Base-by-base conservation (phyloP, 768 basidiomycete species). In the Auricularia cornea region DNA sequence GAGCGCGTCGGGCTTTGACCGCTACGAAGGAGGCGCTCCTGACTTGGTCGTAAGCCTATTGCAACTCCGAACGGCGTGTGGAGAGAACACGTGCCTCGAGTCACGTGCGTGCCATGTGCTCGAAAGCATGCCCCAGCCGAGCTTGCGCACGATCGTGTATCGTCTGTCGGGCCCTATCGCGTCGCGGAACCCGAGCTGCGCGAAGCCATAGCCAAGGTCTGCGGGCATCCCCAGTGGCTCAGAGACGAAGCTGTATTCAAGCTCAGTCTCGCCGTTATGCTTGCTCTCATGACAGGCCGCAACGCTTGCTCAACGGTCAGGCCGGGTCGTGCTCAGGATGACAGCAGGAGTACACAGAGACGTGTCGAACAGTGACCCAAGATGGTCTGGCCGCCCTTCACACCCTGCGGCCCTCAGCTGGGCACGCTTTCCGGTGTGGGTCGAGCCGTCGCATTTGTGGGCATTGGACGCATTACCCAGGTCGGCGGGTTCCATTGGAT, bases 91-190 rank as follows among this genome's bases (percentile, higher is more conserved):
- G 23, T 32, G 65, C 66, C n/a, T 35, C 31, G 30, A 26, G 33
- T 67, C 65, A 26, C 35, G 31, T 10, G 62, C 66, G 11, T 65
- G n/a, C 66, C 66, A 67, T 35, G 51, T 61, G n/a, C 65, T 67
- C 12, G 65, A 60, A 26, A 52, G 31, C 64, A 63, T 63, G 14
- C 66, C 66, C 64, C 64, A 67, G 12, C 66, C 66, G 3, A 65
- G 64, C 44, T 67, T 67, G 14, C 66, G 56, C 16, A 60, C 40
- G 54, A 67, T 63, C 14, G 35, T 63, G 26, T 67, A 67, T 18
- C 64, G 62, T 2, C 38, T 23, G 4, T 41, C 44, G 23, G 62
- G 56, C 26, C 64, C 61, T 28, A 64, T 31, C 5, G 44, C 28
- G 1, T 64, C 38, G 1, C 23, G 3, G 35, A 64, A 64, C 33